Evolutionary conservation across 192 early-diverging fungal species (phyloP).

Genomic region (Rhizophlyctis rosea): DNA sequence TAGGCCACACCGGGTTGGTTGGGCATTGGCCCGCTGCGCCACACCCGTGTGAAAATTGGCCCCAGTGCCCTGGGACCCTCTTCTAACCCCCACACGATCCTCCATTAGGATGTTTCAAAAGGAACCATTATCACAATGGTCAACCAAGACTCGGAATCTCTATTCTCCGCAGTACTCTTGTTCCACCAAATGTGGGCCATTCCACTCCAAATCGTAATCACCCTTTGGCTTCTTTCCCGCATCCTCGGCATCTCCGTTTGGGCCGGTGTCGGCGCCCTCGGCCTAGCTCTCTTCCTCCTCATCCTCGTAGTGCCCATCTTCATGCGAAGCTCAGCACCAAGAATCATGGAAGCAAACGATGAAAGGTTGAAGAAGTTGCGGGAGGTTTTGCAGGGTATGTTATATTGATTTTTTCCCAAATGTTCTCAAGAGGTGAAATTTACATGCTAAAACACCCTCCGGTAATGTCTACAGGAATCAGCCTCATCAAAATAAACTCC

Average conservation of each 20-base stretch:
- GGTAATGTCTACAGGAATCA: constrained; percentile 32
- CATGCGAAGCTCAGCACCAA: constrained; percentile 12
- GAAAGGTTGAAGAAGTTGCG: constrained; percentile 28
- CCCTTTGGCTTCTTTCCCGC: constrained; percentile 8
- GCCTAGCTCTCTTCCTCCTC: not conserved
- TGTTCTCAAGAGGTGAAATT: too few species aligned
- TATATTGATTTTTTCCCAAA: too few species aligned
- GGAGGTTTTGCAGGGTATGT: constrained; percentile 31
- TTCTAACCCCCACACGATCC: not conserved
- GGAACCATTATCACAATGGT: too few species aligned
- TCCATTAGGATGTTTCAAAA: too few species aligned
- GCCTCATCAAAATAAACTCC: constrained; percentile 24
- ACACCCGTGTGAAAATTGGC: too few species aligned
- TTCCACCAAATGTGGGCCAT: not conserved
- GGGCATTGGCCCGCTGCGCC: not conserved
- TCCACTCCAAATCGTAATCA: constrained; percentile 15
- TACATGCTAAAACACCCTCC: too few species aligned
- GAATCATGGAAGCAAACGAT: constrained; percentile 14
- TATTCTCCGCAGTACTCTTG: constrained; percentile 7
- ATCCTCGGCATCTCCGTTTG: constrained; percentile 23
- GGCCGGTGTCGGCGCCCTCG: constrained; percentile 10
- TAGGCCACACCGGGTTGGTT: not conserved
- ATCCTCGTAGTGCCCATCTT: constrained; percentile 18
- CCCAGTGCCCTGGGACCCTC: not conserved
- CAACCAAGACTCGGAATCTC: too few species aligned